Percentiles rank a stretch among this genome's conserved stretches.
These are phyloP conservation scores for Blastobotrys petasosporus DNA, from an alignment of 1,139 yeast species.

Conservation along the genomic window DNA sequence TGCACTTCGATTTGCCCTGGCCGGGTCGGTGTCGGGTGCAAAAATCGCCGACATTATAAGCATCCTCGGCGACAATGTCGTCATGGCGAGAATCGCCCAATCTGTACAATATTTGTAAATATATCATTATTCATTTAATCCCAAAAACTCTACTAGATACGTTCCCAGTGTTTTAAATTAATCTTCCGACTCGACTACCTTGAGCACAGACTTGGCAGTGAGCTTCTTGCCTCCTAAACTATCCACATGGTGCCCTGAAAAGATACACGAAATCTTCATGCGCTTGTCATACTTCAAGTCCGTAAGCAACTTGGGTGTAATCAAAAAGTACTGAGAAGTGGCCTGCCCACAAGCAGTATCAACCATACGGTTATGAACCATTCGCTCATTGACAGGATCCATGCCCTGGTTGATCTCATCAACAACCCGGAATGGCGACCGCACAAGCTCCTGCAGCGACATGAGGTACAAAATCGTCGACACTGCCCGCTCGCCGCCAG, in stretches of 20 bases:
- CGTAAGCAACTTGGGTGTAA: constrained; percentile 86
- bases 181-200: background rate
- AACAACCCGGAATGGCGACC: constrained; percentile 89
- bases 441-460: constrained; percentile 85
- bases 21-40: constrained; percentile 64
- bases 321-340: constrained; percentile 74
- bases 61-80: constrained; percentile 6
- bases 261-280: constrained; percentile 85
- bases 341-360: constrained; percentile 65
- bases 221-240: constrained; percentile 8
- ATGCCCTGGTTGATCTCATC: constrained; percentile 99
- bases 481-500: constrained; percentile 97
- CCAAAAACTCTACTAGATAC: background rate
- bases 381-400: constrained; percentile 90
- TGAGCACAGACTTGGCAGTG: constrained; percentile 4
- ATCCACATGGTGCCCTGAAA: constrained; percentile 47
- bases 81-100: constrained; percentile 1
- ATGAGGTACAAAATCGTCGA: constrained; percentile 87
- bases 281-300: constrained; percentile 70
- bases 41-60: constrained; percentile 11
- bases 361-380: constrained; percentile 82
- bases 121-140: background rate
- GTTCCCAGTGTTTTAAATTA: background rate
- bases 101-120: background rate
- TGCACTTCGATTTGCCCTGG: constrained; percentile 61